Evolutionary conservation across 306 rosid genomes (phyloP).

Genomic region (Clitoria ternatea): DNA sequence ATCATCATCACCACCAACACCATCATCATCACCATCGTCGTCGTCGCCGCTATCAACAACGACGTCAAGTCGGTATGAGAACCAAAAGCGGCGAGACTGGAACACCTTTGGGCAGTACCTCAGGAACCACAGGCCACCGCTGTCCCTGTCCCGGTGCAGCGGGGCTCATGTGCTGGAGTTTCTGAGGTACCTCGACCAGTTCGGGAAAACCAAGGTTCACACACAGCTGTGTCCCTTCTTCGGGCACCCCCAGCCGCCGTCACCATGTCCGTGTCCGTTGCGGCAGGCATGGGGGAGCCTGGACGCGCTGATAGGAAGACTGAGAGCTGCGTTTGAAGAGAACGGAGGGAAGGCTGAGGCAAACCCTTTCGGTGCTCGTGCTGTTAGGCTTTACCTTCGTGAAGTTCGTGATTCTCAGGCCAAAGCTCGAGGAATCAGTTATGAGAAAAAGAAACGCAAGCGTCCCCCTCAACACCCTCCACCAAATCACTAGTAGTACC

Average conservation of each 20-base stretch:
- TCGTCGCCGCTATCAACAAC: conserved; percentile 23
- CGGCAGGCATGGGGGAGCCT: conserved; percentile 95
- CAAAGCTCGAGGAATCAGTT: conserved; percentile 80
- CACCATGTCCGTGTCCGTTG: conserved; percentile 75
- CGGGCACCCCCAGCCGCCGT: conserved; percentile 78
- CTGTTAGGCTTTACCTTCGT: conserved; percentile 69
- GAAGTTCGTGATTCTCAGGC: conserved; percentile 81
- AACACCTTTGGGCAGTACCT: conserved; percentile 76
- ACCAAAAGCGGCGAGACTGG: conserved; percentile 74
- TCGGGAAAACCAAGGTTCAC: conserved; percentile 83
- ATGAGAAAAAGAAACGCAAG: conserved; percentile 77
- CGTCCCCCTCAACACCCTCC: conserved; percentile 42
- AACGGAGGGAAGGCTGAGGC: conserved; percentile 56
- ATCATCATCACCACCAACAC: background rate
- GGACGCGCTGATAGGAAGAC: conserved; percentile 76
- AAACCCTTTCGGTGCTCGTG: conserved; percentile 79
- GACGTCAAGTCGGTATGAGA: conserved; percentile 60
- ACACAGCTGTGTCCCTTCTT: conserved; percentile 67
- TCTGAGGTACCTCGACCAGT: conserved; percentile 69
- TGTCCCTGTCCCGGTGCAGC: conserved; percentile 58
- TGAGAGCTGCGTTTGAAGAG: conserved; percentile 87
- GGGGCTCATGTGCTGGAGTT: conserved; percentile 80
- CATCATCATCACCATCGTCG: background rate
- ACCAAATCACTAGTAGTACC: background rate
- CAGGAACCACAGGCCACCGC: conserved; percentile 67